Evolutionary conservation across 257 asterid genomes (phyloP).

Genomic region (Primulina huaijiensis): DNA sequence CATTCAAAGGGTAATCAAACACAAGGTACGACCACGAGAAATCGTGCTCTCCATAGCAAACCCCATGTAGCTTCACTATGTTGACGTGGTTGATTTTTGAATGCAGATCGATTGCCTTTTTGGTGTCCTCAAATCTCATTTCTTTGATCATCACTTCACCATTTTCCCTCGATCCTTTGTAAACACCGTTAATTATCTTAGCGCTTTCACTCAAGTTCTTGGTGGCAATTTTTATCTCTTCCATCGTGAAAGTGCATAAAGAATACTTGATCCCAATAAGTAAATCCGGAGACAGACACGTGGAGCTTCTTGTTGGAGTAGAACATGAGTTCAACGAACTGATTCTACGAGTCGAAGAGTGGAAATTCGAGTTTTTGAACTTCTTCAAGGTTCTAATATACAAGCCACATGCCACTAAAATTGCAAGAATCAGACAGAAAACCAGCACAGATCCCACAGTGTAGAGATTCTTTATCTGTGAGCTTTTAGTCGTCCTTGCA

Average conservation of each 20-base stretch:
- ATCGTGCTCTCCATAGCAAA: conserved; percentile 50
- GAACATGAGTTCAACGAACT: conserved; percentile 44
- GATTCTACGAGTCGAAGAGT: conserved; percentile 22
- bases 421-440: conserved; percentile 32
- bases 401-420: conserved; percentile 38
- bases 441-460: conserved; percentile 45
- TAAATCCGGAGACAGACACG: conserved; percentile 69
- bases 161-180: conserved; percentile 45
- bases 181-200: conserved; percentile 32
- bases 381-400: conserved; percentile 43
- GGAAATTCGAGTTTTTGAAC: conserved; percentile 25
- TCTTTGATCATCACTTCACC: conserved; percentile 46
- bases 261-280: conserved; percentile 59
- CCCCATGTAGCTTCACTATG: conserved; percentile 60
- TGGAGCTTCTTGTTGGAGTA: conserved; percentile 47
- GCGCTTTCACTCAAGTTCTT: conserved; percentile 31
- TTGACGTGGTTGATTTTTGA: conserved; percentile 69
- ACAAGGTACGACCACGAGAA: conserved; percentile 49
- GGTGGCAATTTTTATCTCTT: conserved; percentile 51
- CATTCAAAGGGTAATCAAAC: conserved; percentile 58
- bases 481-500: conserved; percentile 14
- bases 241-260: conserved; percentile 40
- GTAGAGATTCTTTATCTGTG: conserved; percentile 33
- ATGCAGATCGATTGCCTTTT: conserved; percentile 52
- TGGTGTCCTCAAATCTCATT: conserved; percentile 42